Conservation (phyloP, 2,329 filamentous ascomycete genomes). For the Emmonsiellopsis sp. region DNA sequence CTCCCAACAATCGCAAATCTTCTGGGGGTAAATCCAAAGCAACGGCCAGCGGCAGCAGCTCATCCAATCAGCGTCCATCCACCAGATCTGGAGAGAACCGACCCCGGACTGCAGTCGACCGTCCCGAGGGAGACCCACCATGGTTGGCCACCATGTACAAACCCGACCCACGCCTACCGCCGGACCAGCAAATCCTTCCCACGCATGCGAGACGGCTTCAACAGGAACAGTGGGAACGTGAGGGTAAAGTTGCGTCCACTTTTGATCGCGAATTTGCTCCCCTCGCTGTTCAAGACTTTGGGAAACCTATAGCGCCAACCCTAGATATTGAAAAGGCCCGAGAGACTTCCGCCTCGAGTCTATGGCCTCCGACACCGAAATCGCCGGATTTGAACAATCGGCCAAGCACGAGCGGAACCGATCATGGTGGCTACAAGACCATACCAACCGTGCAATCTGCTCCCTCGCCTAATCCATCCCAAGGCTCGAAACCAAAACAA, state of each 20-base stretch:
- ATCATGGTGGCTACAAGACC: slow-evolving; percentile 38
- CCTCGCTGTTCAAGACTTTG: slow-evolving; percentile 45
- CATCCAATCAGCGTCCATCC: slow-evolving; percentile 47
- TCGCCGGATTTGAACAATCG: slow-evolving; percentile 21
- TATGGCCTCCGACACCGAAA: slow-evolving; percentile 26
- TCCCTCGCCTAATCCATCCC: slow-evolving; percentile 23
- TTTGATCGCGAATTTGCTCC: slow-evolving; percentile 86
- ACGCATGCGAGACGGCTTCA: slow-evolving; percentile 85
- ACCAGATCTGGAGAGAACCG: slow-evolving; percentile 52
- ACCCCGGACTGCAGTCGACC: slow-evolving; percentile 49
- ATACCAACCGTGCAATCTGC: slow-evolving; percentile 39
- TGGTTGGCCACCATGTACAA: slow-evolving; percentile 95
- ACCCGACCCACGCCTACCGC: slow-evolving; percentile 85
- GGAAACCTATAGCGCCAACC: slow-evolving; percentile 14
- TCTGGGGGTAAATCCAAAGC: slow-evolving; percentile 27
- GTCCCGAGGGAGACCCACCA: slow-evolving; percentile 87
- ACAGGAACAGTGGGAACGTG: slow-evolving; percentile 90
- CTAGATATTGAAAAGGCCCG: slow-evolving; percentile 6
- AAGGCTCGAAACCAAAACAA: slow-evolving; percentile 31
- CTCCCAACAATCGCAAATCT: slow-evolving; percentile 31
- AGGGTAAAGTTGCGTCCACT: slow-evolving; percentile 73
- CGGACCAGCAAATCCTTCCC: slow-evolving; percentile 89
- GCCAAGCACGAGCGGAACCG: slow-evolving; percentile 36
- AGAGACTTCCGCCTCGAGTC: slow-evolving; percentile 1
- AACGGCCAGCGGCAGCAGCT: slow-evolving; percentile 25